Evolutionary conservation across 2,329 filamentous ascomycete genomes (phyloP).

Genomic region (Phoma sp.): DNA sequence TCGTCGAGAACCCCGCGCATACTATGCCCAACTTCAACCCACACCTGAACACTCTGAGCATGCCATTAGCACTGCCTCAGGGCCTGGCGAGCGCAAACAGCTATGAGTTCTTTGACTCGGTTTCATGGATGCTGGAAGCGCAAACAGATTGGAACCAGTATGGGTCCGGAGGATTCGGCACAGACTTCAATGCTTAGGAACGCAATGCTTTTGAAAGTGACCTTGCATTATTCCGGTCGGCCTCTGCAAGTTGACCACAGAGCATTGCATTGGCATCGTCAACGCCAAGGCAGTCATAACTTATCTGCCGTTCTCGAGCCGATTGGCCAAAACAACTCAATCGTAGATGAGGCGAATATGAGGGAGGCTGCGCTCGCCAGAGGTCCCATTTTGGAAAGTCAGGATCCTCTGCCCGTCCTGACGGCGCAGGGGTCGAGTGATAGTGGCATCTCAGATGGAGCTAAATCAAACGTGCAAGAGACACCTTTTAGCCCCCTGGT

Average conservation of each 20-base stretch:
- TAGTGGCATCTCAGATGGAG: neutral
- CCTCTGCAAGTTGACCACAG: neutral
- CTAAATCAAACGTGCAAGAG: neutral
- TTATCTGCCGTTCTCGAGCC: no score
- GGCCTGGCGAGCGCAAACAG: constrained; percentile 51
- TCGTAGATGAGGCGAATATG: no score
- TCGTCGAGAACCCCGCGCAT: constrained; percentile 44
- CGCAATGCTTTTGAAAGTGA: neutral
- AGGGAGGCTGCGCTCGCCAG: no score
- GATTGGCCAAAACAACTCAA: no score
- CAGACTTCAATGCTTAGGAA: constrained; percentile 41
- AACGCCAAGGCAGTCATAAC: no score
- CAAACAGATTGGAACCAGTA: constrained; percentile 47
- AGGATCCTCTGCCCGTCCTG: no score
- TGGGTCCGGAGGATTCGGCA: constrained; percentile 35
- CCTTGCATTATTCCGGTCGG: neutral
- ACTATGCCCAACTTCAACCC: constrained; percentile 47
- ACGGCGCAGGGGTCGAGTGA: no score
- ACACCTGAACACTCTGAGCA: constrained; percentile 52
- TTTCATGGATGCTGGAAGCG: constrained; percentile 95
- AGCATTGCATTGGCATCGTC: neutral
- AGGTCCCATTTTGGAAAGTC: no score
- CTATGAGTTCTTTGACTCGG: constrained; percentile 82
- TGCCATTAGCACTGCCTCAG: constrained; percentile 68
- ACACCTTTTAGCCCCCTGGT: neutral